Base-by-base conservation (phyloP, 345 rosid species). In the Alliaria petiolata region DNA sequence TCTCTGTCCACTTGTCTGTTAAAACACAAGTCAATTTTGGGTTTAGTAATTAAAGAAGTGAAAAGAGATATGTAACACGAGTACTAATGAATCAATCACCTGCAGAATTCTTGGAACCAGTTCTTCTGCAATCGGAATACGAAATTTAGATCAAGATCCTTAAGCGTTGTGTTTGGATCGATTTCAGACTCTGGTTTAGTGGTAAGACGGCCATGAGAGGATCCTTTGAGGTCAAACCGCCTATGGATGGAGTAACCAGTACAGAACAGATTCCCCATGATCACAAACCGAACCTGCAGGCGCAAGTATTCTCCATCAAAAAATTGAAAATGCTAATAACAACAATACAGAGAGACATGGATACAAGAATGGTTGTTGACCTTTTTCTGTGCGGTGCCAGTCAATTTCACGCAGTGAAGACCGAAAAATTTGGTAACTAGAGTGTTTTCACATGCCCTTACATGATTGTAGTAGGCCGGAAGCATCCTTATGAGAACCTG, bases 401-500 rank as follows among this genome's bases (percentile, higher is more conserved):
- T 87, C 72, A 88, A 72, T 78, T 85, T 95, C 25, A 95, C 99
- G 55, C 99, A 95, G 71, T 95, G 99, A 33, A 95, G 93, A 67
- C 99, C 99, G 36, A 75, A 95, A 69, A 88, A 88, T 83, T 85
- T 95, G 25, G 97, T 95, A n/a, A 92, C 97, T 28, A 95, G 72
- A 28, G 99, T 95, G 85, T 90, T 84, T 71, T 95, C 93, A 43
- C 83, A 90, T 25, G 95, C 80, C 26, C 91, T 85, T 22, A 95
- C 99, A 82, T 95, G 99, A 71, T 87, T 89, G 71, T 90, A 95
- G 70, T 92, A 95, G 22, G 97, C 95, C 0, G 98, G 93, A 26
- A 95, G 87, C 98, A 95, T 95, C 85, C 97, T 87, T 77, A 92
- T 76, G 17, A 95, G 88, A 45, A 95, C 99, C 98, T 92, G 84